Base-by-base conservation (phyloP, 1,284 basidiomycete genomes). In the Apiotrichum montevideense region DNA sequence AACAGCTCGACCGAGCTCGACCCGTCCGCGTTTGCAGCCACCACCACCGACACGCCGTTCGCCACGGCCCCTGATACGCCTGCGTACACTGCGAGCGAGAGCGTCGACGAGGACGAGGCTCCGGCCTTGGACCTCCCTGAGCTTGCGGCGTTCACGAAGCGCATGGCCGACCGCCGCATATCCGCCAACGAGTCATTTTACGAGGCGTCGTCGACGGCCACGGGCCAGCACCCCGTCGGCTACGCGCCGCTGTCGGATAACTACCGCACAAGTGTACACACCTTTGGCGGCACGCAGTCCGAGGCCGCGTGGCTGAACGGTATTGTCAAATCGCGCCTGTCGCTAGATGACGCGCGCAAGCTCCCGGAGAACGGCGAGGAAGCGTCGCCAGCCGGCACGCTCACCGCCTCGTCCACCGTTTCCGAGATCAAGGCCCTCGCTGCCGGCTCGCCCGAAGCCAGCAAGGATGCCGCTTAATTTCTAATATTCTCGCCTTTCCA, bases 201-300 rank as follows among this genome's bases (percentile, higher is more conserved):
- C 43, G 43, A 45, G 15, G 8, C 33, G 45, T 14, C 11, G 13
- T 33, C 35, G 39, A 39, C 40, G 29, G 35, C 37, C 50, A 35
- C 5, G 8, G 35, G 32, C 33, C 10, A 3, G 4, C 32, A 43
- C 7, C 42, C 47, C 6, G 32, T 37, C 14, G 35, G 47, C 47
- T 7, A 13, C 33, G 21, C 37, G 1, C 29, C 29, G 29, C 10
- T 40, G 6, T 33, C 13, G 2, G 48, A 50, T 4, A 50, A 43
- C 50, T 51, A 51, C 50, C 50, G 50, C 41, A 51, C 29, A 7
- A 43, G 40, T 15, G 41, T 51, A 8, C 50, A 51, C 50, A 51
- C 50, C 8, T 51, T 51, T 51, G 50, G 50, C 7, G 50, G 50
- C 34, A 51, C 50, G 2, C 40, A 33, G 15, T 33, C 41, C 15